phyloP scores from a whole-genome alignment of 1,284 basidiomycete genomes.

The Stygiomarasmius scandens region DNA sequence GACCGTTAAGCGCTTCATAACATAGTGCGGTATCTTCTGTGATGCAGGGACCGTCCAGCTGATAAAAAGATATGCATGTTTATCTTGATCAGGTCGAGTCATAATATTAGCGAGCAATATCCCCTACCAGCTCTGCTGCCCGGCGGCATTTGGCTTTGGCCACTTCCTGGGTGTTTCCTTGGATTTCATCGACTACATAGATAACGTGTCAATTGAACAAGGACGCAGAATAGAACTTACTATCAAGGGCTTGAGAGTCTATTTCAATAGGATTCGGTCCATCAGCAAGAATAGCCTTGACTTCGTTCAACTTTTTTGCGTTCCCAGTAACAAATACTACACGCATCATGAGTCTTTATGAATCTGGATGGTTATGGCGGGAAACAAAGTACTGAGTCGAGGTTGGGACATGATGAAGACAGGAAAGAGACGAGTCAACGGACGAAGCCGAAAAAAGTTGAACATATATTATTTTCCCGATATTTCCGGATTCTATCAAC shows the following conservation, averaged over 20 bases:
- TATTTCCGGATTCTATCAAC: too few species aligned
- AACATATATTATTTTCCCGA: too few species aligned
- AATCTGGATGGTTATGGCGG: neutral
- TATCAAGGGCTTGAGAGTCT: conserved; percentile 68
- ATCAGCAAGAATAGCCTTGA: conserved; percentile 71
- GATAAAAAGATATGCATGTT: conserved; percentile 5
- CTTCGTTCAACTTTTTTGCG: conserved; percentile 90
- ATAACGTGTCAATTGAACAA: neutral
- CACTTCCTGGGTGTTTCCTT: conserved; percentile 91
- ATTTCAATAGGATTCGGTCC: conserved; percentile 61
- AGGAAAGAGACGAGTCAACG: neutral
- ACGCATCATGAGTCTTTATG: neutral
- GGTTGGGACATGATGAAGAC: neutral
- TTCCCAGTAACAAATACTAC: conserved; percentile 94
- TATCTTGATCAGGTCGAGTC: conserved; percentile 1
- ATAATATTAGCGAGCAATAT: neutral
- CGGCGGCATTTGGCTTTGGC: conserved; percentile 85
- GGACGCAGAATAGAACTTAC: conserved; percentile 42
- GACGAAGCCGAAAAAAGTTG: neutral
- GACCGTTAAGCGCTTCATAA: conserved; percentile 85
- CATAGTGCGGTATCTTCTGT: conserved; percentile 97
- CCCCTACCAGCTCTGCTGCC: conserved; percentile 77
- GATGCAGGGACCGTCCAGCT: conserved; percentile 86
- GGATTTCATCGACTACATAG: conserved; percentile 63
- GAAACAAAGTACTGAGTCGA: neutral